Evolutionary conservation across 2,329 filamentous ascomycete genomes (phyloP), one percentile per base, ranked within the genome.

Genomic region (Coleophoma cylindrospora): DNA sequence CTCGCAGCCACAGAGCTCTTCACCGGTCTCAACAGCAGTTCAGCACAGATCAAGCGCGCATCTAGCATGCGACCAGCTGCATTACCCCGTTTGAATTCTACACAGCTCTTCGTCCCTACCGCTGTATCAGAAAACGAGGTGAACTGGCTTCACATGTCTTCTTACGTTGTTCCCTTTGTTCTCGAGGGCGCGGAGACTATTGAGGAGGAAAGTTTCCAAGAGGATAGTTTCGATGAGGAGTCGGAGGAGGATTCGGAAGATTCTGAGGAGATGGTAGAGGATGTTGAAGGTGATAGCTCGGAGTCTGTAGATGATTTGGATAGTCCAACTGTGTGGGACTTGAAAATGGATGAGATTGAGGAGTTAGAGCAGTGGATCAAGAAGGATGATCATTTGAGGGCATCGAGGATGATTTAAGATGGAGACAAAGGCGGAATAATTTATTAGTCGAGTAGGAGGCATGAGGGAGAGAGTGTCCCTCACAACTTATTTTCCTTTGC

Each of bases 281-380:
- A 11, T 13, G 17, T 13, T 22, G 15, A 41, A 19, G 22, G 17
- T 21, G 38, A 13, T 17, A 13, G 14, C 38, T 41, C 15, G 4
- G 22, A 19, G 37, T 40, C 3, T 34, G 40, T 4, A 21, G 27
- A 13, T 17, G 58, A 4, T 60, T 62, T 45, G 45, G 40, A 8
- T 51, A 59, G 17, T 40, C 51, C 3, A 51, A 56, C 22, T 37
- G 10, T n/a, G 43, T 47, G 32, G 52, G 47, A 48, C 13, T 17
- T 33, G 6, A 21, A 48, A 5, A 9, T 58, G 33, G 53, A 40
- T 14, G 37, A 41, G 10, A 51, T 62, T 32, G 49, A 55, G 43
- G 58, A 54, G 34, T 49, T 46, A 3, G 45, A 56, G 21, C 37
- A 63, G 45, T 64, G 61, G 61, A 21, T 14, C 3, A 41, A 19